A percentile compares a stretch with the other conserved stretches of the same genome.
These are phyloP conservation scores for Acorus gramineus DNA, from an alignment of 106 monocot genomes.

Conservation along the genomic window DNA sequence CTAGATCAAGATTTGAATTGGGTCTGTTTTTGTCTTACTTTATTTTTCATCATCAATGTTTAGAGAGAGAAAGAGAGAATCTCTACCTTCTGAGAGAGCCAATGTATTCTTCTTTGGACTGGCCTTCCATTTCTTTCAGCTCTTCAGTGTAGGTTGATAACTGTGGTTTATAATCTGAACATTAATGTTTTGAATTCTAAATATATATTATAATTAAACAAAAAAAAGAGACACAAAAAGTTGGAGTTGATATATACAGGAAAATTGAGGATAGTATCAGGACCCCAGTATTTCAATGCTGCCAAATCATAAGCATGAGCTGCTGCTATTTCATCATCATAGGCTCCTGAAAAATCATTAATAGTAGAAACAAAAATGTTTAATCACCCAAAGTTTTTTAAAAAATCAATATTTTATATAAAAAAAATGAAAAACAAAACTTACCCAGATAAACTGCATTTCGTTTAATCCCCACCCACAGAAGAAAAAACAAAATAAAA, in stretches of 20 bases:
- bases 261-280: constrained; percentile 25
- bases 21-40: no score
- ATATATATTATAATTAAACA: neutral
- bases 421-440: no score
- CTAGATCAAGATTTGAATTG: no score
- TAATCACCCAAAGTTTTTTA: no score
- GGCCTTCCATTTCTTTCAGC: constrained; percentile 22
- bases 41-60: no score
- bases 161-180: constrained; percentile 4
- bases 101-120: constrained; percentile 35
- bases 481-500: neutral
- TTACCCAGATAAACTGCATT: constrained; percentile 29
- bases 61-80: no score
- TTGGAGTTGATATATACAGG: constrained; percentile 11
- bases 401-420: no score
- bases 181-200: neutral
- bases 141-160: constrained; percentile 24
- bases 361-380: no score
- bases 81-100: constrained; percentile 16
- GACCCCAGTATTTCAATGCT: constrained; percentile 32
- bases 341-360: constrained; percentile 2
- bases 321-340: constrained; percentile 32
- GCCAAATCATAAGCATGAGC: constrained; percentile 36
- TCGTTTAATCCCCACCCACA: neutral
- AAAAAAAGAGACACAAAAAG: neutral